Percentiles rank a stretch among this genome's conserved stretches.
Evolutionary conservation across 2,329 filamentous ascomycete genomes (phyloP).

Genomic region (Helotiales sp.): DNA sequence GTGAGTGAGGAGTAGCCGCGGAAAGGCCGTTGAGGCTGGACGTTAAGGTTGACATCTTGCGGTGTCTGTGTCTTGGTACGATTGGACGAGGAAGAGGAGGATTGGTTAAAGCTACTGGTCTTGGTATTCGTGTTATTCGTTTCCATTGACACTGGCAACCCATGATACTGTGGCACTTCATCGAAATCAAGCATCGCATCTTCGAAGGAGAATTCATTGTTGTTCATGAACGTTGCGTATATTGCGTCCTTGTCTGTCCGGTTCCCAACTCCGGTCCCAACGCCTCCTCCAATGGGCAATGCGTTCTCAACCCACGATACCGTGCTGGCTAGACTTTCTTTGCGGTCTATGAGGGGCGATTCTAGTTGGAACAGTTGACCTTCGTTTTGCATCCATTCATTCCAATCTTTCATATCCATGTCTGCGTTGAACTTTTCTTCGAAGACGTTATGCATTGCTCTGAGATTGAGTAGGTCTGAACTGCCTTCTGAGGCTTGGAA

Average conservation of each 20-base stretch:
- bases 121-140: neutral
- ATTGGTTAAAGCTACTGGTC: neutral
- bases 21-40: too few relatives aligned
- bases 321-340: constrained; percentile 13
- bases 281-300: constrained; percentile 4
- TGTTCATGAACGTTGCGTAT: constrained; percentile 5
- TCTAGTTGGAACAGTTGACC: constrained; percentile 2
- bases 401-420: constrained; percentile 13
- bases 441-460: constrained; percentile 10
- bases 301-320: constrained; percentile 11
- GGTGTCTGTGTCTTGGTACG: neutral
- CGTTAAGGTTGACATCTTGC: constrained; percentile 1
- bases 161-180: neutral
- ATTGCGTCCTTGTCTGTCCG: constrained; percentile 5
- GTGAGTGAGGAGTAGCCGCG: constrained; percentile 14
- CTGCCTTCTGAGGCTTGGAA: neutral
- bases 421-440: constrained; percentile 14
- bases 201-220: constrained; percentile 7
- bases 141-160: neutral
- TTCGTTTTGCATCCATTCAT: constrained; percentile 19
- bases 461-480: constrained; percentile 6
- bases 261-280: too few relatives aligned
- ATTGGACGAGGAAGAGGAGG: neutral
- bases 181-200: constrained; percentile 15
- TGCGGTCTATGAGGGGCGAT: neutral